Evolutionary conservation across 176 grass and related monocot species (phyloP), one percentile per base, ranked within the genome.

Genomic region (Tuctoria greenei): DNA sequence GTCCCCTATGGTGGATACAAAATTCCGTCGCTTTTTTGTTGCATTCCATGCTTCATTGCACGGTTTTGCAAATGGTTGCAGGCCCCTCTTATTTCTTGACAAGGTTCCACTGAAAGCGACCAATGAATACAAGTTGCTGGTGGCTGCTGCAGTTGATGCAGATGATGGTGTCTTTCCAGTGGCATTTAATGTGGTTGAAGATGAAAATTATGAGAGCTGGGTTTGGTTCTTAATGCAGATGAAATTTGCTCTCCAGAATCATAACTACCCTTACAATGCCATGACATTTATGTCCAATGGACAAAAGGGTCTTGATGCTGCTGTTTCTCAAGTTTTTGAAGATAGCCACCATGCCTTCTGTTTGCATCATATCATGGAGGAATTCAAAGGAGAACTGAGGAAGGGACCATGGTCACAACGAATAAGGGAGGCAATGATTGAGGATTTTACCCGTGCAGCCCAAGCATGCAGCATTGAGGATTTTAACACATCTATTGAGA

Each of bases 1-100:
- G 35, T 94, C 86, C 54, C 83, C 84, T 7, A 83, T 90, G 37
- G 78, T 84, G 45, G 95, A 98, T 81, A 90, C 95, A 41, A 93
- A 93, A 59, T 96, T 92, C 36, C 91, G 95, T 67, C 94, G 94
- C 42, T 91, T 98, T 75, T 98, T 94, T 76, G 89, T 98, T 61
- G 83, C 95, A 62, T 98, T 98, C 72, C 86, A 98, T 86, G 95
- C 95, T 83, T 94, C 91, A 28, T 88, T 98, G 72, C 88, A 94
- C 13, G 95, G 95, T 37, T 98, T 98, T 71, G 67, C 77, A 79
- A 86, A 70, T 76, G 95, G 95, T 12, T 98, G 95, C 24, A 93
- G 88, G 11, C 89, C 95, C 27, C 91, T 98, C 23, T 81, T 98
- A 38, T 98, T 98, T 85, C 91, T 98, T 78, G 95, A 98, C 73